phyloP scores from a whole-genome alignment of 2,329 filamentous ascomycete species.

The Escovopsis weberi region DNA sequence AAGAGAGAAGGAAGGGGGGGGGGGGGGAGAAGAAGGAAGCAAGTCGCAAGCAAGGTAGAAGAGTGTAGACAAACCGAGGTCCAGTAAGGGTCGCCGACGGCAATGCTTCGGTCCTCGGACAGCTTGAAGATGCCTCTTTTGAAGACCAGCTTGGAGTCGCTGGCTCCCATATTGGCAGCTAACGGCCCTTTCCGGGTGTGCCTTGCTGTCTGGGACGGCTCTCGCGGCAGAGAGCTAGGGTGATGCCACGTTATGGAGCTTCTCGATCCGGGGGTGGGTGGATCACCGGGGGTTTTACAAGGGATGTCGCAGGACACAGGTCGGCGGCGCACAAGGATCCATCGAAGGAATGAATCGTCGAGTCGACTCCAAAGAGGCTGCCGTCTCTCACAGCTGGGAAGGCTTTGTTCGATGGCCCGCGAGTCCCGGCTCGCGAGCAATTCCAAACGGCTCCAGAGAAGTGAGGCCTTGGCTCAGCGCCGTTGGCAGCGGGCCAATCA shows the following conservation, averaged over 20 bases:
- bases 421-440: too few species aligned
- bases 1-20: not conserved
- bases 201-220: conserved; percentile 2
- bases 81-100: conserved; percentile 86
- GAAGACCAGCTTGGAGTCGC: conserved; percentile 97
- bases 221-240: not conserved
- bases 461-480: too few species aligned
- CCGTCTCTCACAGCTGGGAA: too few species aligned
- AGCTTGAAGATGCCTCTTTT: conserved; percentile 96
- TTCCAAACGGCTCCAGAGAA: too few species aligned
- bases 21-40: too few species aligned
- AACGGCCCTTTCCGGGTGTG: conserved; percentile 8
- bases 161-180: conserved; percentile 64
- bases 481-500: too few species aligned
- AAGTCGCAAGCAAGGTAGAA: not conserved
- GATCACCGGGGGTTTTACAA: not conserved
- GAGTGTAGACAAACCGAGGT: conserved; percentile 51
- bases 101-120: conserved; percentile 79
- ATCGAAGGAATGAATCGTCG: too few species aligned
- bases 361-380: not conserved
- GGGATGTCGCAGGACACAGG: not conserved
- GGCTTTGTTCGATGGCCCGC: too few species aligned
- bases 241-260: conserved; percentile 3
- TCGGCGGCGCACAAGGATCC: too few species aligned
- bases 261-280: conserved; percentile 5